phyloP scores from a whole-genome alignment of 345 rosid genomes.

The Dipteronia dyeriana region DNA sequence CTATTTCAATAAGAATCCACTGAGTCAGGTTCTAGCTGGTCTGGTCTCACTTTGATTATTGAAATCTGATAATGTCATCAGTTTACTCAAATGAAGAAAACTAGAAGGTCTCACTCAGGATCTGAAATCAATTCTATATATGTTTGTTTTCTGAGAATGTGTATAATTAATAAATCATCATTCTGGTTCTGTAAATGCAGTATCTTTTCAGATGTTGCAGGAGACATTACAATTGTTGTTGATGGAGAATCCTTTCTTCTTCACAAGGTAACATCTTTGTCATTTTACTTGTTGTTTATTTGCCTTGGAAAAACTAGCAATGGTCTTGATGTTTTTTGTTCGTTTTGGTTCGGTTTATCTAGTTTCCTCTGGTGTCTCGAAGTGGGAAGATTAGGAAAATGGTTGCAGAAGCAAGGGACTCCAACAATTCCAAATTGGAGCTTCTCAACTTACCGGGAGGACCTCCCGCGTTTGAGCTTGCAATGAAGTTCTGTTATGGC shows the following conservation, averaged over 20 bases:
- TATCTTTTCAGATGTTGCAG: constrained; percentile 86
- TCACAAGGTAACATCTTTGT: constrained; percentile 61
- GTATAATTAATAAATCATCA: neutral
- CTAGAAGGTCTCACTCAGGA: constrained; percentile 5
- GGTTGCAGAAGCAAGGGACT: constrained; percentile 59
- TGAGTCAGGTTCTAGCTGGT: neutral
- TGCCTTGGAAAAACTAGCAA: neutral
- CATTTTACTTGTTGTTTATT: neutral
- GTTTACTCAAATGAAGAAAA: neutral
- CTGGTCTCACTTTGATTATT: neutral
- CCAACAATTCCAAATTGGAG: constrained; percentile 51
- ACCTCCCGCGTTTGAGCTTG: constrained; percentile 68
- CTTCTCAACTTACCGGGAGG: constrained; percentile 75
- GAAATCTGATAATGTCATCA: neutral
- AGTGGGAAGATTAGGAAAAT: constrained; percentile 77
- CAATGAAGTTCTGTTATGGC: constrained; percentile 89
- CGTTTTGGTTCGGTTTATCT: constrained; percentile 14
- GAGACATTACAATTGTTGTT: constrained; percentile 74
- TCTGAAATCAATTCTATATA: neutral
- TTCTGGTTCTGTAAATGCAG: constrained; percentile 38
- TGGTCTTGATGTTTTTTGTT: neutral
- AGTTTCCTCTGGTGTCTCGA: constrained; percentile 90
- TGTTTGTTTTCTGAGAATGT: no score
- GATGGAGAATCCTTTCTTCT: constrained; percentile 82
- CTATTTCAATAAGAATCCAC: neutral